Conservation (phyloP, 2,329 filamentous ascomycete genomes). For the Onygenales sp. region DNA sequence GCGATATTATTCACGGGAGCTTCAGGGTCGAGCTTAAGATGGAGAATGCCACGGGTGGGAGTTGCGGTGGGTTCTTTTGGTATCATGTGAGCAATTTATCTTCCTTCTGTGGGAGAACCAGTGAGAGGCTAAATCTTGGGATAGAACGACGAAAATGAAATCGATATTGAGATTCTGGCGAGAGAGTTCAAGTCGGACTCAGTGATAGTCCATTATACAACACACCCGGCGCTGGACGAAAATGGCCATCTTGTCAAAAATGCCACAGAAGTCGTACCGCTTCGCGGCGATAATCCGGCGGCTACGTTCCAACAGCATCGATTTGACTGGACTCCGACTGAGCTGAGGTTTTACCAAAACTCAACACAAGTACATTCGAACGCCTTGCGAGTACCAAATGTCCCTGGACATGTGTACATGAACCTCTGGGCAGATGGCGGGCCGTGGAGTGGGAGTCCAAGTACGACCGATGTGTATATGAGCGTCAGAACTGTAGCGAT, state of each 20-base stretch:
- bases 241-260: slow-evolving; percentile 13
- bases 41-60: slow-evolving; percentile 17
- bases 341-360: slow-evolving; percentile 19
- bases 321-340: slow-evolving; percentile 17
- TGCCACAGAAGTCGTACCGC: slow-evolving; percentile 16
- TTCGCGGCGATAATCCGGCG: slow-evolving; percentile 8
- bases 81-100: slow-evolving; percentile 16
- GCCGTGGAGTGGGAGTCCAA: slow-evolving; percentile 19
- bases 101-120: not conserved
- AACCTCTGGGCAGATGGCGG: slow-evolving; percentile 23
- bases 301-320: slow-evolving; percentile 18
- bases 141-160: slow-evolving; percentile 19
- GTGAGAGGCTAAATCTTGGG: not conserved
- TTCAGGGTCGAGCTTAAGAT: slow-evolving; percentile 18
- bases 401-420: slow-evolving; percentile 16
- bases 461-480: slow-evolving; percentile 18
- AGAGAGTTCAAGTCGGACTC: slow-evolving; percentile 15
- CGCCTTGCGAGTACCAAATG: slow-evolving; percentile 11
- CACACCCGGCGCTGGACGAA: slow-evolving; percentile 16
- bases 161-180: slow-evolving; percentile 21
- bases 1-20: slow-evolving; percentile 18
- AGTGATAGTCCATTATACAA: slow-evolving; percentile 20
- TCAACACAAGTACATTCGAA: slow-evolving; percentile 13
- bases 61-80: slow-evolving; percentile 22
- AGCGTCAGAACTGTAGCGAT: slow-evolving; percentile 15